phyloP scores from a whole-genome alignment of 2,329 filamentous ascomycete genomes.

The Phialophora expanda region DNA sequence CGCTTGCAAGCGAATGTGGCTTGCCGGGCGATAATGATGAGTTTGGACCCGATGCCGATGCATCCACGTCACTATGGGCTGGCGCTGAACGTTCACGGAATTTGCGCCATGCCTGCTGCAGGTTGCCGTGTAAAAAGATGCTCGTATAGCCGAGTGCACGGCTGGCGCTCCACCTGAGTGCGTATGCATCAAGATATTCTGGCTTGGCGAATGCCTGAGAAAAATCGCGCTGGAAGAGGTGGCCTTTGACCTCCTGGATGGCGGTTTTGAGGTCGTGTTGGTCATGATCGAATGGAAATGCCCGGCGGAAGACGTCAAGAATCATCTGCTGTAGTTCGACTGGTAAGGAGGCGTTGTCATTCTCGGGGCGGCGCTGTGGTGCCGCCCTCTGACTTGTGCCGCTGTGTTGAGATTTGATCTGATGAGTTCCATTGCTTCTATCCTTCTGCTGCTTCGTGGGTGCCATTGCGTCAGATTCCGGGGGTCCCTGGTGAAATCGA shows the following conservation, averaged over 20 bases:
- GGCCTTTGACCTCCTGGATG: constrained; percentile 82
- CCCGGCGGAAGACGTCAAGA: constrained; percentile 72
- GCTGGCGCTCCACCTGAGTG: constrained; percentile 86
- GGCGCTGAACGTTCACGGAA: constrained; percentile 16
- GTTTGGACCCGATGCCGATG: neutral
- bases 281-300: constrained; percentile 61
- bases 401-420: constrained; percentile 6
- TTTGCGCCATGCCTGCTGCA: constrained; percentile 27
- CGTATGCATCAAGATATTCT: constrained; percentile 79
- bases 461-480: constrained; percentile 19
- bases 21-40: constrained; percentile 3
- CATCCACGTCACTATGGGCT: neutral
- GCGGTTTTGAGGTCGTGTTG: constrained; percentile 54
- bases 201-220: constrained; percentile 73
- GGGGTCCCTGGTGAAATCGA: neutral
- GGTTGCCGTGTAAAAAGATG: constrained; percentile 50
- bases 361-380: constrained; percentile 12
- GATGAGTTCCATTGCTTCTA: constrained; percentile 8
- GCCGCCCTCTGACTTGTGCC: neutral
- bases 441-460: constrained; percentile 26
- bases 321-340: constrained; percentile 69
- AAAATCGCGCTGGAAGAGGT: constrained; percentile 87
- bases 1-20: constrained; percentile 18
- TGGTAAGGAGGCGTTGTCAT: constrained; percentile 45
- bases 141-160: constrained; percentile 80